Evolutionary conservation across 495 filamentous ascomycete species (phyloP).

Genomic region (Tetracladium marchalianum): DNA sequence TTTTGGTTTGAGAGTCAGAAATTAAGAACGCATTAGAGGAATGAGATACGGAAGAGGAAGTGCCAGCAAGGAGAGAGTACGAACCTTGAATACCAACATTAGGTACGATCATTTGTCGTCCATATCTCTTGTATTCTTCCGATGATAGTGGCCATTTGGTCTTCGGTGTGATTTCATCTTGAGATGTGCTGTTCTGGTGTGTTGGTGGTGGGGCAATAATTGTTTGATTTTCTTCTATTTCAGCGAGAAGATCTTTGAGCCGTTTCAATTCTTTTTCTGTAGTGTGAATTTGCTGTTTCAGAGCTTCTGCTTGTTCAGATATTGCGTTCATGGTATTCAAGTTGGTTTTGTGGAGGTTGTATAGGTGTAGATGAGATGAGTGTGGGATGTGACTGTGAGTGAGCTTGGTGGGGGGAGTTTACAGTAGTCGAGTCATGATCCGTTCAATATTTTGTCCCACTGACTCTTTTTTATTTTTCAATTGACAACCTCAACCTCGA

Average conservation of each 20-base stretch:
- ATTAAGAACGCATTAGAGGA: not conserved
- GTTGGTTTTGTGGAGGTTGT: not conserved
- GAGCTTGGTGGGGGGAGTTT: too few relatives aligned
- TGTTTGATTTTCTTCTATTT: constrained; percentile 18
- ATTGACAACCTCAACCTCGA: too few relatives aligned
- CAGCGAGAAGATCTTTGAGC: constrained; percentile 25
- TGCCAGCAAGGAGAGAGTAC: constrained; percentile 1
- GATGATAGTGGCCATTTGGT: constrained; percentile 50
- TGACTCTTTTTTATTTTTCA: too few relatives aligned
- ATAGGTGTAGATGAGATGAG: not conserved
- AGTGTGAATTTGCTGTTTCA: constrained; percentile 23
- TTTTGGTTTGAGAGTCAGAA: not conserved
- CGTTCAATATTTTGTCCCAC: too few relatives aligned
- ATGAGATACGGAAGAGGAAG: not conserved
- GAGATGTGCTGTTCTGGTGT: not conserved
- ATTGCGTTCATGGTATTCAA: constrained; percentile 13
- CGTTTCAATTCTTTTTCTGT: constrained; percentile 25
- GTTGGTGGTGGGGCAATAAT: not conserved
- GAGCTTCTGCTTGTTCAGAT: constrained; percentile 9
- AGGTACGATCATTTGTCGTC: constrained; percentile 84
- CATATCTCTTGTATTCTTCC: constrained; percentile 77
- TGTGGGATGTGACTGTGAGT: too few relatives aligned
- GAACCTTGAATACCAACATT: constrained; percentile 70
- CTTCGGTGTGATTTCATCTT: constrained; percentile 1
- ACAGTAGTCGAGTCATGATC: too few relatives aligned